Evolutionary conservation across 306 rosid genomes (phyloP), one percentile per base, ranked within the genome.

Genomic region (Ammopiptanthus mongolicus): DNA sequence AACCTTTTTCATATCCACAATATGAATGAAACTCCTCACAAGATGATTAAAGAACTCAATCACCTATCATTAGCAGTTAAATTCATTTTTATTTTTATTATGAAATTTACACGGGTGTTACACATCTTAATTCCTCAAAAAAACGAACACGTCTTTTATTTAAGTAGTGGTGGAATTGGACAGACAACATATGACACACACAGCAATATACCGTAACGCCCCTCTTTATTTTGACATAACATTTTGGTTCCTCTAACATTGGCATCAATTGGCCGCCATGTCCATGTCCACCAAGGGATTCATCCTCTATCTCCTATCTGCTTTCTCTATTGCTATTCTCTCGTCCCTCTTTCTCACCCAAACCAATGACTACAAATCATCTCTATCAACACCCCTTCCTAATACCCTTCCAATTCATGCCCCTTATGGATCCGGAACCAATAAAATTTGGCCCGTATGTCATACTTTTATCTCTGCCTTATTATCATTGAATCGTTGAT

Each of bases 381-480:
- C 7, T 69, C 73, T 51, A 19, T 29, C 64, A 11, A 75, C 85
- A 3, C 69, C 81, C 15, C 14, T 80, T 13, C 58, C 23, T 21
- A 63, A 78, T 37, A 53, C 75, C 2, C 72, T 58, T 25, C 69
- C 67, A 5, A 52, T 3, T 12, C n/a, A 62, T 63, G 34, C 23
- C 17, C 6, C 5, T 25, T 25, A 25, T n/a, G 77, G 53, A 77
- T 80, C 84, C 53, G 18, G 39, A 21, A 46, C 80, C 9, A 83
- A 81, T 10, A 42, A 50, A 75, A 73, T 75, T 51, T 92, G 97
- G 97, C 97, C 96, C 6, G 97, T 92, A 78, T 1, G 86, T 74
- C 17, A 17, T 33, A 22, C 8, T 3, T 79, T 37, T 19, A 11
- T 34, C 5, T 80, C 75, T 6, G 85, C 36, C 5, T 6, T 3